These are phyloP conservation scores for Cystofilobasidium macerans DNA, from an alignment of 768 basidiomycete species.

Conservation along the genomic window DNA sequence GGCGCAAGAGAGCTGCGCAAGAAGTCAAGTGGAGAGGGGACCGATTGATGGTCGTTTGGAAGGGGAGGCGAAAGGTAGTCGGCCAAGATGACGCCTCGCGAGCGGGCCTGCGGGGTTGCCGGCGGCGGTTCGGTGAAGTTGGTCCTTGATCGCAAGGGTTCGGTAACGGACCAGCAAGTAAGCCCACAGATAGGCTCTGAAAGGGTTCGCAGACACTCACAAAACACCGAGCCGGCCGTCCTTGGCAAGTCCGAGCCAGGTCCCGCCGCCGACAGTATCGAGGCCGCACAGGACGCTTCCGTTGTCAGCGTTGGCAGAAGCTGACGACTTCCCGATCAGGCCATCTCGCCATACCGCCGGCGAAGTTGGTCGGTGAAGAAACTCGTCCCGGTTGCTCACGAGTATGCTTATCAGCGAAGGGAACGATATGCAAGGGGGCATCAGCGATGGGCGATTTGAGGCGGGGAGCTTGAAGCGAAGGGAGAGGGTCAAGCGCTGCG, in stretches of 20 bases:
- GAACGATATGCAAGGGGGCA: too few relatives aligned
- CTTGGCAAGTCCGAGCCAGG: slow-evolving; percentile 20
- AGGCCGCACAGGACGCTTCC: slow-evolving; percentile 11
- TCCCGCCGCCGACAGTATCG: slow-evolving; percentile 16
- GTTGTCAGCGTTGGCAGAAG: neutral
- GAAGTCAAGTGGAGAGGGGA: neutral
- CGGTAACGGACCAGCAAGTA: neutral
- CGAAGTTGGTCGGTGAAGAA: slow-evolving; percentile 12
- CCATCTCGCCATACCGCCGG: neutral
- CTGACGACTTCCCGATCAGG: too few relatives aligned
- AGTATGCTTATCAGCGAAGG: too few relatives aligned
- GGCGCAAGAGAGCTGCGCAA: neutral
- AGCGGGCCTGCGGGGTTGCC: neutral
- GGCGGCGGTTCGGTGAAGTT: slow-evolving; percentile 25
- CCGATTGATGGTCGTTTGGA: neutral
- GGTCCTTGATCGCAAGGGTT: slow-evolving; percentile 1
- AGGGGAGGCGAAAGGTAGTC: slow-evolving; percentile 5
- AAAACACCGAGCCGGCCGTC: slow-evolving; percentile 16
- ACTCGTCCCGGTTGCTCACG: slow-evolving; percentile 24
- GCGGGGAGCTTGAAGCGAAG: too few relatives aligned
- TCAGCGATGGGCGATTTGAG: too few relatives aligned
- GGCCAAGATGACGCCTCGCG: neutral
- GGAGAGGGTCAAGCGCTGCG: too few relatives aligned
- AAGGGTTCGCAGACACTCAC: neutral
- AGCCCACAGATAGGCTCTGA: neutral